phyloP scores from a whole-genome alignment of 768 basidiomycete species.

The Plicaturopsis crispa region DNA sequence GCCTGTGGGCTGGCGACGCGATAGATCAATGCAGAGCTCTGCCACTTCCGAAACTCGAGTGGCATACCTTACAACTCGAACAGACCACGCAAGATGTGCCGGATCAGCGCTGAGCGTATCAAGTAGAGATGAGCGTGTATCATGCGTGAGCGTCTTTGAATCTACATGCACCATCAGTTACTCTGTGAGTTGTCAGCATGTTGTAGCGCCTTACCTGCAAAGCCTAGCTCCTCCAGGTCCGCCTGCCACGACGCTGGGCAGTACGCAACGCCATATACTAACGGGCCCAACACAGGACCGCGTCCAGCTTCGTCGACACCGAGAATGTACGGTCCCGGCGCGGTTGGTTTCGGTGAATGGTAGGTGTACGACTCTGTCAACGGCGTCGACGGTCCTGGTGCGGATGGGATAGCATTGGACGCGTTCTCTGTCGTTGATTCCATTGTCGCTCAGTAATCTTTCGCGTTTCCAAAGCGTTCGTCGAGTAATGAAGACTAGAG shows the following conservation, averaged over 20 bases:
- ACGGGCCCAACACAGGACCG: constrained; percentile 90
- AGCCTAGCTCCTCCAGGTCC: constrained; percentile 72
- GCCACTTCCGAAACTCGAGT: too few species aligned
- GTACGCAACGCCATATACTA: constrained; percentile 95
- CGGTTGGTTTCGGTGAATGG: constrained; percentile 65
- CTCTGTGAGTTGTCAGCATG: not conserved
- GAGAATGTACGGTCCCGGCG: constrained; percentile 78
- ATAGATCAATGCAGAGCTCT: too few species aligned
- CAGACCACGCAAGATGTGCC: constrained; percentile 72
- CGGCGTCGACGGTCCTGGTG: constrained; percentile 47
- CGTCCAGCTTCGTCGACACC: constrained; percentile 99
- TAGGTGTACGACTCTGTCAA: constrained; percentile 70
- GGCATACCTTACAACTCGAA: constrained; percentile 61
- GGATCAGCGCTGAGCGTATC: constrained; percentile 64
- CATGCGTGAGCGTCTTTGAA: constrained; percentile 82
- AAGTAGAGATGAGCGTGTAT: constrained; percentile 58
- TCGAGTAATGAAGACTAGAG: too few species aligned
- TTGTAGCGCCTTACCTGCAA: constrained; percentile 59
- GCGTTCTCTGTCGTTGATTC: too few species aligned
- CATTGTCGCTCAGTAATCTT: too few species aligned
- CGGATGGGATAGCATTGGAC: constrained; percentile 40
- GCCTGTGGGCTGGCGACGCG: constrained; percentile 71
- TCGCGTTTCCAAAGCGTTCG: too few species aligned
- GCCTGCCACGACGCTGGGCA: constrained; percentile 77
- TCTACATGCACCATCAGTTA: constrained; percentile 40